phyloP scores from a whole-genome alignment of 2,329 filamentous ascomycete genomes.

The Pseudogymnoascus sp. region DNA sequence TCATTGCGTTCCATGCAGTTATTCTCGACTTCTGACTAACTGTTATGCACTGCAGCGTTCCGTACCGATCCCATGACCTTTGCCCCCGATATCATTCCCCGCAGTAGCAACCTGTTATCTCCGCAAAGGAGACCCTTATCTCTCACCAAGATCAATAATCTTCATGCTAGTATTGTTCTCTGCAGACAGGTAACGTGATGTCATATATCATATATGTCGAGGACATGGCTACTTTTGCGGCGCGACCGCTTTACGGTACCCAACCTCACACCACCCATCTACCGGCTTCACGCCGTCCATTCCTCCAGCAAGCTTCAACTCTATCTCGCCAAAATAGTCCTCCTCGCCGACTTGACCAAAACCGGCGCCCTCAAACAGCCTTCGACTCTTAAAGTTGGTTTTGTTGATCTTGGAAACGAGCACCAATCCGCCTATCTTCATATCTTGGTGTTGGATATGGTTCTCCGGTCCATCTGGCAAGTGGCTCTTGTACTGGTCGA shows the following conservation, averaged over 20 bases:
- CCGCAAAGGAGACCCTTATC: not conserved
- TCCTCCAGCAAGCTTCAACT: slow-evolving; percentile 33
- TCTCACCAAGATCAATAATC: not conserved
- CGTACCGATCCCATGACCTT: not conserved
- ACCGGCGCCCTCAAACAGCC: slow-evolving; percentile 50
- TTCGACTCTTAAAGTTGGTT: slow-evolving; percentile 46
- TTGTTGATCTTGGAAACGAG: slow-evolving; percentile 51
- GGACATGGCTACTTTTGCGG: not conserved
- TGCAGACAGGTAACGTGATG: not conserved
- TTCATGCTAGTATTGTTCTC: not conserved
- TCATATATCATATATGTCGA: not conserved
- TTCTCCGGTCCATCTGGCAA: not conserved
- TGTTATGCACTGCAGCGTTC: not conserved
- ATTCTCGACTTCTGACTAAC: not conserved
- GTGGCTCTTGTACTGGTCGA: slow-evolving; percentile 43
- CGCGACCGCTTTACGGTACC: not conserved
- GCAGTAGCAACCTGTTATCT: not conserved
- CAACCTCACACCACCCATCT: not conserved
- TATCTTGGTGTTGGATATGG: slow-evolving; percentile 34
- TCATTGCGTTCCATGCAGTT: not conserved
- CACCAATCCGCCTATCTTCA: slow-evolving; percentile 19
- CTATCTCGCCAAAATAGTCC: slow-evolving; percentile 62
- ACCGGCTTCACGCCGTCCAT: not conserved
- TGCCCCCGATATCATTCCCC: not conserved
- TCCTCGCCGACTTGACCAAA: slow-evolving; percentile 42